A percentile compares a stretch with the other conserved stretches of the same genome.
These are phyloP conservation scores for Entomophthora muscae DNA, from an alignment of 371 early-diverging fungal genomes.

Conservation along the genomic window DNA sequence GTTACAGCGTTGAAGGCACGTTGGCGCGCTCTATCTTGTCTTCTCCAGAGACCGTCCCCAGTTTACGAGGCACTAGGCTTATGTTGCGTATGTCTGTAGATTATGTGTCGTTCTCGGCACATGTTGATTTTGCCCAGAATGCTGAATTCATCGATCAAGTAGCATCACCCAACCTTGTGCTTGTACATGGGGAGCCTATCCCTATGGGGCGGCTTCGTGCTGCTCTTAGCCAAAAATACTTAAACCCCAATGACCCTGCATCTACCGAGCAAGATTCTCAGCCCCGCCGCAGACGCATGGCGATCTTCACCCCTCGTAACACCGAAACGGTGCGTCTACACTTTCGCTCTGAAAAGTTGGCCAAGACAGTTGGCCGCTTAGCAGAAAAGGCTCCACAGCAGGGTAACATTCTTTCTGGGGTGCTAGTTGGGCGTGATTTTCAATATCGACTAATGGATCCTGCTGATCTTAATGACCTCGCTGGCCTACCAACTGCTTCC, in stretches of 20 bases:
- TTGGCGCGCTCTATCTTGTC: conserved; percentile 89
- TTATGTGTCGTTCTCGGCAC: conserved; percentile 98
- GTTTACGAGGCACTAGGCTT: conserved; percentile 76
- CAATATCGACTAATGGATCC: conserved; percentile 69
- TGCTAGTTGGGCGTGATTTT: conserved; percentile 80
- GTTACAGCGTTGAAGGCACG: conserved; percentile 99
- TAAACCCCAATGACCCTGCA: conserved; percentile 35
- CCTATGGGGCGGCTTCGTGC: conserved; percentile 94
- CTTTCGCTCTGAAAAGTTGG: conserved; percentile 91
- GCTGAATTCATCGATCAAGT: conserved; percentile 96
- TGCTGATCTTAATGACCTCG: conserved; percentile 56
- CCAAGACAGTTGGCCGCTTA: conserved; percentile 73
- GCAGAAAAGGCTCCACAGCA: conserved; percentile 49
- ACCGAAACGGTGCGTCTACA: conserved; percentile 84
- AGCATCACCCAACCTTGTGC: conserved; percentile 84
- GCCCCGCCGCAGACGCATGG: conserved; percentile 34
- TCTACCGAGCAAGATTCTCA: not conserved
- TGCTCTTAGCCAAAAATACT: conserved; percentile 31
- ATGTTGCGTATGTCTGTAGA: conserved; percentile 85
- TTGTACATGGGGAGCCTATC: conserved; percentile 99
- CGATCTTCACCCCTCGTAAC: conserved; percentile 87
- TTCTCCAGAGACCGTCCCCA: conserved; percentile 85
- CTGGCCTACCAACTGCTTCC: conserved; percentile 52
- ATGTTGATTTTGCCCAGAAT: conserved; percentile 99
- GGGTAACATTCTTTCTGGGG: conserved; percentile 48